Conservation (phyloP, 164 flowering plant species). For the Echeveria elegans region DNA sequence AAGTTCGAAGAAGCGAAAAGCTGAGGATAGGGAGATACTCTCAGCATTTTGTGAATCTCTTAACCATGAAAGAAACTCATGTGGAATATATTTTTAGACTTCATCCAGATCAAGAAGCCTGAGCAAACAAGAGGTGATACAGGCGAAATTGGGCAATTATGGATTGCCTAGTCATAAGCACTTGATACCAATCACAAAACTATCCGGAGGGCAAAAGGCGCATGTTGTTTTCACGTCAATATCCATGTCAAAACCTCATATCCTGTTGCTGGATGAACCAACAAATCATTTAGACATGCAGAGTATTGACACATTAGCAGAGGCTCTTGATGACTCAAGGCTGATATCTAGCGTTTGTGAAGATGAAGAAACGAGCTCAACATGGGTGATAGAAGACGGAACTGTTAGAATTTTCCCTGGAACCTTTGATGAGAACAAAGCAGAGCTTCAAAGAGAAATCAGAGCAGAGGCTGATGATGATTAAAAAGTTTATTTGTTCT, state of each 20-base stretch:
- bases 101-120: constrained; percentile 79
- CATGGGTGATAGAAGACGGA: constrained; percentile 73
- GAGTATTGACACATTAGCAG: constrained; percentile 82
- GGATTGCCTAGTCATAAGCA: constrained; percentile 83
- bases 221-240: constrained; percentile 76
- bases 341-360: constrained; percentile 79
- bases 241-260: constrained; percentile 81
- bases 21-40: constrained; percentile 78
- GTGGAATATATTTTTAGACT: constrained; percentile 77
- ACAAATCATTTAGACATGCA: constrained; percentile 84
- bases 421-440: constrained; percentile 70
- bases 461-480: constrained; percentile 70
- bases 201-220: constrained; percentile 78
- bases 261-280: constrained; percentile 54
- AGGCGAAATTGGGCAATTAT: constrained; percentile 76
- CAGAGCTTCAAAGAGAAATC: constrained; percentile 53
- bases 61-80: constrained; percentile 74
- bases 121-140: constrained; percentile 80
- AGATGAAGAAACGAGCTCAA: constrained; percentile 63
- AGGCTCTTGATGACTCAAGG: constrained; percentile 72
- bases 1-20: constrained; percentile 72
- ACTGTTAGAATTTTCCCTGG: constrained; percentile 44
- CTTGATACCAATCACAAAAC: constrained; percentile 67
- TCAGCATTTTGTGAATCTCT: constrained; percentile 70
- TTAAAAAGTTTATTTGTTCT: constrained; percentile 7